phyloP scores from a whole-genome alignment of 805 yeast species.

The Ascoidea tarda region DNA sequence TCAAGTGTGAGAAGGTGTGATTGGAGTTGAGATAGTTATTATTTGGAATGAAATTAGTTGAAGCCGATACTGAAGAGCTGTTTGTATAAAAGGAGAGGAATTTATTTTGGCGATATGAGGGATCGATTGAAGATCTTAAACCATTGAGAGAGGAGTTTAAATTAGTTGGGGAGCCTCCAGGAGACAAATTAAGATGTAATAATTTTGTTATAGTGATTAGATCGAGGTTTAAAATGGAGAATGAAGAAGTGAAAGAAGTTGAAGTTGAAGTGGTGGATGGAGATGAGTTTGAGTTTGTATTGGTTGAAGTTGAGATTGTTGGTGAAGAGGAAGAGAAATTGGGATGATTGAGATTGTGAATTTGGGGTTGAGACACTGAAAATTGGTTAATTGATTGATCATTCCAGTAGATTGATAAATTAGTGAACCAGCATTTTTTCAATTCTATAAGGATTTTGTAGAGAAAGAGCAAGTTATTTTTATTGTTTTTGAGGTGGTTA shows the following conservation, averaged over 20 bases:
- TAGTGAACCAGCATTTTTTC: slow-evolving; percentile 33
- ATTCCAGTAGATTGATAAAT: slow-evolving; percentile 12
- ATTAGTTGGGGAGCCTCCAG: background rate
- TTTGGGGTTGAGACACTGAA: no score
- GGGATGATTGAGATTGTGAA: background rate
- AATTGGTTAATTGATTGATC: background rate
- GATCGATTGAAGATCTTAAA: background rate
- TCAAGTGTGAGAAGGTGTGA: background rate
- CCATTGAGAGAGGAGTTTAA: background rate
- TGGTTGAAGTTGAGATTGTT: background rate
- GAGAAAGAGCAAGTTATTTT: slow-evolving; percentile 11
- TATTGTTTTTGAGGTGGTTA: no score
- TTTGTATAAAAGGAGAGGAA: background rate
- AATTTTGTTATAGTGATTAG: background rate
- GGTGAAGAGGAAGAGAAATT: background rate
- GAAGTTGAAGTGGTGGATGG: background rate
- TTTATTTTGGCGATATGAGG: background rate
- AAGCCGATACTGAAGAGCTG: background rate
- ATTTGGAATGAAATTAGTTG: background rate
- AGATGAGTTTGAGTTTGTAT: background rate
- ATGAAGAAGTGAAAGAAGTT: background rate
- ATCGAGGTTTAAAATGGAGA: background rate
- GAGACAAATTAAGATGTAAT: background rate
- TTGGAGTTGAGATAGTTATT: no score
- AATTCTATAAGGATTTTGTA: slow-evolving; percentile 27